These are phyloP conservation scores for Nemania serpens DNA, from an alignment of 2,329 filamentous ascomycete species.

Conservation along the genomic window DNA sequence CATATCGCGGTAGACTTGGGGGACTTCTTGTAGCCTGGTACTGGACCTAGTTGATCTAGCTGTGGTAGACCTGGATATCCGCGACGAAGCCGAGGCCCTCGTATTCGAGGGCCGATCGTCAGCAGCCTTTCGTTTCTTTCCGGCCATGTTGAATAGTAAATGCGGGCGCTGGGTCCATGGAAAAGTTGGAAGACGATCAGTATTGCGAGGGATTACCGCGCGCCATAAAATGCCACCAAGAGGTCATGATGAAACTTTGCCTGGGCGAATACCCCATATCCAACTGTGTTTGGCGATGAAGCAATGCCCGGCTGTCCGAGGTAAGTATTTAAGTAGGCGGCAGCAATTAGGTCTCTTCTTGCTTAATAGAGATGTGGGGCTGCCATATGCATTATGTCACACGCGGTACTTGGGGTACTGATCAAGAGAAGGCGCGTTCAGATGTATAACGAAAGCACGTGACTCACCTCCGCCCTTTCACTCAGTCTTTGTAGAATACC, in stretches of 20 bases:
- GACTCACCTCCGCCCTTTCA: background rate
- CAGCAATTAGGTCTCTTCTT: no score
- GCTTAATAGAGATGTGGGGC: no score
- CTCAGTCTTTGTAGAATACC: no score
- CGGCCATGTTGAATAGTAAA: constrained; percentile 32
- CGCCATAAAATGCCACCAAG: background rate
- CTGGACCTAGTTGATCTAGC: constrained; percentile 37
- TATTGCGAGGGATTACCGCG: constrained; percentile 4
- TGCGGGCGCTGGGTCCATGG: background rate
- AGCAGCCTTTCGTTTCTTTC: constrained; percentile 37
- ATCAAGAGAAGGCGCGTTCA: no score
- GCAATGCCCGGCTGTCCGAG: background rate
- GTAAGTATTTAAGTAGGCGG: no score
- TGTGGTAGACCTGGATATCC: constrained; percentile 36
- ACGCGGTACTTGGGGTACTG: no score
- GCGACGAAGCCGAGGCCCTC: constrained; percentile 29
- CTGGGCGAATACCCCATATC: background rate
- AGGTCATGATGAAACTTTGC: background rate
- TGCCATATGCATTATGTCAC: background rate
- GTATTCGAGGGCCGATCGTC: constrained; percentile 21
- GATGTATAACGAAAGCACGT: background rate
- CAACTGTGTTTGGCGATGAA: background rate
- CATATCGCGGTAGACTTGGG: constrained; percentile 55
- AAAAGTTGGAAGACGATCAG: background rate
- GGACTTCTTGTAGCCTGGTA: constrained; percentile 34